Base-by-base conservation (phyloP, 1,284 basidiomycete species). In the Phellinidium pouzarii region DNA sequence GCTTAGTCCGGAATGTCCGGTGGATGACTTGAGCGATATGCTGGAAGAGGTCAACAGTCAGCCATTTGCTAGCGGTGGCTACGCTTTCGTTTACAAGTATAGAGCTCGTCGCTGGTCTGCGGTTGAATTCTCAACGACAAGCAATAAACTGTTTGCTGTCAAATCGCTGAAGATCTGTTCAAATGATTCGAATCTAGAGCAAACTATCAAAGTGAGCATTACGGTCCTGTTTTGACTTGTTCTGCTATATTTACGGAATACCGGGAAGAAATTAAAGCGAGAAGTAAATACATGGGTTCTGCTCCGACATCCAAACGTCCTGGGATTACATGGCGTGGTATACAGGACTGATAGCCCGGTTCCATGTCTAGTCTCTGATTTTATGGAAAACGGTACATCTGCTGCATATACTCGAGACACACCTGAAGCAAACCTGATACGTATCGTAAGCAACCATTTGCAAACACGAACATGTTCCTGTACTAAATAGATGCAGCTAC, bases 301-400 rank as follows among this genome's bases (percentile, higher is more conserved):
- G 5, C 40, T 50, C 4, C 20, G 9, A 4, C 48, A 50, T 27
- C 20, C 19, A 6, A 50, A 50, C n/a, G 40, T 50, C 8, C 17
- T 50, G 23, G 37, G n/a, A n/a, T 14, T 50, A 12, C 20, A 29
- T n/a, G 48, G 48, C 8, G 37, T 50, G n/a, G 2, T 40, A 3
- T 50, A 41, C 31, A 34, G 37, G 23, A 4, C 25, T 26, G 40
- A 23, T 17, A 20, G n/a, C 19, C 34, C 23, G 8, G 37, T 40
- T 40, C 48, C 48, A 26, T 41, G 37, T 29, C 25, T 50, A 40
- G 48, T 50, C 12, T 41, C 37, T 14, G 34, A 34, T 12, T 50
- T 34, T 20, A 50, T 50, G 48, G 25, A 50, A 7, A 50, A 50
- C 22, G 48, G 48, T 9, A 42, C 36, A 4, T 22, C 40, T 14